Evolutionary conservation across 2,329 filamentous ascomycete species (phyloP).

Genomic region (Paecilomyces formosus): DNA sequence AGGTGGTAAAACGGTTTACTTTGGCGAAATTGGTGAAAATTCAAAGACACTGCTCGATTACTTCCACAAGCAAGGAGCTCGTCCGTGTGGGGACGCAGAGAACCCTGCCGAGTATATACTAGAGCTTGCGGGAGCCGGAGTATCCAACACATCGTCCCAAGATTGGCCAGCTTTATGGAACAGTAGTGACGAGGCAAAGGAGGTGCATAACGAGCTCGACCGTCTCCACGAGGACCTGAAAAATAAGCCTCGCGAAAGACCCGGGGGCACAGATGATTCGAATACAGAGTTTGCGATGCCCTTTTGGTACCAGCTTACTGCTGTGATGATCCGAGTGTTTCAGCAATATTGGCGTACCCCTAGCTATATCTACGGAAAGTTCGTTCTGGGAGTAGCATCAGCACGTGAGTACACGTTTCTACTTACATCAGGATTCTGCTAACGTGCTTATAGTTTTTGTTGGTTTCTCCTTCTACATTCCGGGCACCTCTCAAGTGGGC

Average conservation of each 20-base stretch:
- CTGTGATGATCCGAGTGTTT: conserved; percentile 67
- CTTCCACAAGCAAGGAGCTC: conserved; percentile 56
- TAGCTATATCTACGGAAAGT: conserved; percentile 76
- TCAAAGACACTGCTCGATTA: conserved; percentile 52
- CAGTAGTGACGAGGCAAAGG: conserved; percentile 46
- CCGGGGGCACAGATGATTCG: conserved; percentile 34
- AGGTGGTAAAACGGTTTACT: conserved; percentile 60
- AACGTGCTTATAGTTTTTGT: conserved; percentile 61
- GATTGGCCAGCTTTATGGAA: conserved; percentile 59
- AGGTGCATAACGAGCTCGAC: conserved; percentile 51
- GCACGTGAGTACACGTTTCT: neutral
- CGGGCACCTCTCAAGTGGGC: conserved; percentile 65
- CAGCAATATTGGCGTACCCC: conserved; percentile 87
- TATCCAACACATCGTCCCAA: conserved; percentile 55
- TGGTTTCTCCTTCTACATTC: conserved; percentile 71
- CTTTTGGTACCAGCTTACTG: conserved; percentile 56
- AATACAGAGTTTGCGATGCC: conserved; percentile 72
- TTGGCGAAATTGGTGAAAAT: conserved; percentile 56
- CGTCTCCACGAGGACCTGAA: conserved; percentile 39
- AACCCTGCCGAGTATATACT: conserved; percentile 73
- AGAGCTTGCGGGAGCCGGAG: conserved; percentile 45
- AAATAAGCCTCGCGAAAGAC: conserved; percentile 27
- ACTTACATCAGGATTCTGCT: conserved; percentile 19
- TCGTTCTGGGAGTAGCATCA: conserved; percentile 50
- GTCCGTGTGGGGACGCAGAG: conserved; percentile 50